Conservation (phyloP, 495 filamentous ascomycete genomes). For the Penicillium egyptiacum region DNA sequence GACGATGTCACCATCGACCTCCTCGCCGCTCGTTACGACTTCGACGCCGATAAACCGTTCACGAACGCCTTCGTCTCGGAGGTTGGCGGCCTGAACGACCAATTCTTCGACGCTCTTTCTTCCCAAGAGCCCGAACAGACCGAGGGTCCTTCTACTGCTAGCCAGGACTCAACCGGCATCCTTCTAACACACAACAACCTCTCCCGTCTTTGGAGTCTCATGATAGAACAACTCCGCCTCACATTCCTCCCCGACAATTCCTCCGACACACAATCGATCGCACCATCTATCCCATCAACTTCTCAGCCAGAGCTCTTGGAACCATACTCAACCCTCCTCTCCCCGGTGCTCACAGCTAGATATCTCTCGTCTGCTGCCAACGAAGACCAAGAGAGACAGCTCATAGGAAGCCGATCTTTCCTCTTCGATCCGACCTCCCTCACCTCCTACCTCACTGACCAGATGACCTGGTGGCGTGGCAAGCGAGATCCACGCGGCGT, state of each 20-base stretch:
- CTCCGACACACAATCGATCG: slow-evolving; percentile 18
- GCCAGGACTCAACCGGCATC: slow-evolving; percentile 52
- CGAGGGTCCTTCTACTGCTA: slow-evolving; percentile 28
- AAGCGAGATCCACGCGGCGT: slow-evolving; percentile 76
- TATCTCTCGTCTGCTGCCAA: slow-evolving; percentile 41
- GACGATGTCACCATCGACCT: slow-evolving; percentile 62
- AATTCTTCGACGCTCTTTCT: slow-evolving; percentile 46
- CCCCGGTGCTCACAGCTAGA: slow-evolving; percentile 47
- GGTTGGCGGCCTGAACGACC: slow-evolving; percentile 66
- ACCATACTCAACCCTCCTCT: slow-evolving; percentile 51
- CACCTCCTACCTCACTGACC: slow-evolving; percentile 61
- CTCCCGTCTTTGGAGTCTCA: slow-evolving; percentile 60
- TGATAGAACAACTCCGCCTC: slow-evolving; percentile 62
- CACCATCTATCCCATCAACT: slow-evolving; percentile 49
- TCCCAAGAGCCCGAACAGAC: slow-evolving; percentile 35
- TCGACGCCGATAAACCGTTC: slow-evolving; percentile 65
- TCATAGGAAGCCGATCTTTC: slow-evolving; percentile 70
- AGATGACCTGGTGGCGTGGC: slow-evolving; percentile 87
- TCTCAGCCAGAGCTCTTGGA: slow-evolving; percentile 57
- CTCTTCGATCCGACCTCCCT: slow-evolving; percentile 63
- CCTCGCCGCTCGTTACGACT: slow-evolving; percentile 66
- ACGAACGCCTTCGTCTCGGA: slow-evolving; percentile 79
- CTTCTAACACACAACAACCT: slow-evolving; percentile 62
- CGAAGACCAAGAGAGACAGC: slow-evolving; percentile 32
- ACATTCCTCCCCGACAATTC: slow-evolving; percentile 54